These are phyloP conservation scores for Colletotrichum sp. DNA, from an alignment of 2,329 filamentous ascomycete species.

Conservation along the genomic window DNA sequence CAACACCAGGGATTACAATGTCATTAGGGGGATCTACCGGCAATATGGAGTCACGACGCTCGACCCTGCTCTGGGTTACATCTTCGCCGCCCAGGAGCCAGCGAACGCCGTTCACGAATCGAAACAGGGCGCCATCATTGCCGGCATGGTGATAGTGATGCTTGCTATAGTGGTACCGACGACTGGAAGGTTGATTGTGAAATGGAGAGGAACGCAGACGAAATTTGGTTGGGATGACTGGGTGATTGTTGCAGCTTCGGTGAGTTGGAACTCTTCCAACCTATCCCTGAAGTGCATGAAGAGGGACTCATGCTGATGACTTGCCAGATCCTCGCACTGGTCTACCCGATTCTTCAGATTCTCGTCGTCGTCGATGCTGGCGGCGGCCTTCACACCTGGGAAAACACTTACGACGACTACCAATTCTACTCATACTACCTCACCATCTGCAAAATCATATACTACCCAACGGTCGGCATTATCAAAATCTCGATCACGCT, in stretches of 20 bases:
- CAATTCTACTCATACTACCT: conserved; percentile 17
- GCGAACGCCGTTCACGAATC: conserved; percentile 7
- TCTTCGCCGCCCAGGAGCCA: conserved; percentile 4
- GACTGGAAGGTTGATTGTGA: background rate
- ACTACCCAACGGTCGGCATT: conserved; percentile 17
- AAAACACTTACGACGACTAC: conserved; percentile 17
- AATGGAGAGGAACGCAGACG: background rate
- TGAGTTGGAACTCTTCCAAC: background rate
- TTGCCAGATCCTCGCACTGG: background rate
- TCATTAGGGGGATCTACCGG: conserved; percentile 16
- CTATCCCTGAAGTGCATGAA: background rate
- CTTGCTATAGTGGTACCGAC: conserved; percentile 12
- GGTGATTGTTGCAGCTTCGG: conserved; percentile 7
- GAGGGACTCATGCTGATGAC: background rate
- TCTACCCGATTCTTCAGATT: conserved; percentile 18
- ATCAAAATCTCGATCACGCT: conserved; percentile 21
- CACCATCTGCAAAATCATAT: conserved; percentile 4
- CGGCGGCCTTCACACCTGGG: conserved; percentile 17
- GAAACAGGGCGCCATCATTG: conserved; percentile 18
- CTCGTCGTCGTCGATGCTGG: conserved; percentile 16
- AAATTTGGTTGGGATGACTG: conserved; percentile 17
- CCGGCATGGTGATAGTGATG: conserved; percentile 12
- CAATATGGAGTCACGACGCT: conserved; percentile 12
- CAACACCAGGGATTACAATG: conserved; percentile 12
- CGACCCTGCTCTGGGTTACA: conserved; percentile 8